Conservation (phyloP, 495 filamentous ascomycete genomes). For the Hyaloscypha hepaticicola region DNA sequence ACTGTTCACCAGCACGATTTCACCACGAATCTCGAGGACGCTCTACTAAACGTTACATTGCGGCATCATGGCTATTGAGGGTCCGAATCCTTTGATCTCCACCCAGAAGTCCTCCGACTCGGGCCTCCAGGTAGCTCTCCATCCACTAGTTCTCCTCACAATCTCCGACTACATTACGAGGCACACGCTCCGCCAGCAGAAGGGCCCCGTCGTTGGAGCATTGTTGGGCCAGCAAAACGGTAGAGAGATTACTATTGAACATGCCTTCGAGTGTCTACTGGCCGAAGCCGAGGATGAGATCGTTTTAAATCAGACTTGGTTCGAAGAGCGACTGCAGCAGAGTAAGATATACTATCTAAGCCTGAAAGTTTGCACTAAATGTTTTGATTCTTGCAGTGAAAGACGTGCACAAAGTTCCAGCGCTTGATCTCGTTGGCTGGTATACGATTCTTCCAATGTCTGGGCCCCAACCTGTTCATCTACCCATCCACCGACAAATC, state of each 20-base stretch:
- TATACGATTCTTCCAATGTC: conserved; percentile 77
- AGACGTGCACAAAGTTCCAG: conserved; percentile 79
- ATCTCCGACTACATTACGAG: conserved; percentile 96
- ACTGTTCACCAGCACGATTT: not conserved
- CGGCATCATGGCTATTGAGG: conserved; percentile 25
- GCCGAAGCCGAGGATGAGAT: conserved; percentile 48
- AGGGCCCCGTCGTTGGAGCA: conserved; percentile 79
- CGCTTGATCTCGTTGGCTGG: conserved; percentile 91
- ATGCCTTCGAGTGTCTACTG: conserved; percentile 81
- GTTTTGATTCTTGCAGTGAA: conserved; percentile 56
- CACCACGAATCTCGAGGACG: not conserved
- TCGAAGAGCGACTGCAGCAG: conserved; percentile 75
- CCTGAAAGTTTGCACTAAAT: not conserved
- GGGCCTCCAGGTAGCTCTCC: conserved; percentile 78
- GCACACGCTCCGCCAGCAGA: conserved; percentile 72
- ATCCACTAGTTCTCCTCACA: conserved; percentile 91
- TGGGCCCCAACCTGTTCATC: conserved; percentile 63
- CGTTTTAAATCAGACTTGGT: conserved; percentile 67
- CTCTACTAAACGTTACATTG: too few relatives aligned
- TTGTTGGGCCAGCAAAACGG: conserved; percentile 89
- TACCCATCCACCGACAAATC: conserved; percentile 76
- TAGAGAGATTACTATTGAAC: conserved; percentile 84
- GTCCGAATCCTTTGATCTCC: conserved; percentile 43
- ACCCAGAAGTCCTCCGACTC: conserved; percentile 65
- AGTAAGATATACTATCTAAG: conserved; percentile 50